Evolutionary conservation across 768 basidiomycete species (phyloP), one percentile per base, ranked within the genome.

Genomic region (Hysterangium stoloniferum): DNA sequence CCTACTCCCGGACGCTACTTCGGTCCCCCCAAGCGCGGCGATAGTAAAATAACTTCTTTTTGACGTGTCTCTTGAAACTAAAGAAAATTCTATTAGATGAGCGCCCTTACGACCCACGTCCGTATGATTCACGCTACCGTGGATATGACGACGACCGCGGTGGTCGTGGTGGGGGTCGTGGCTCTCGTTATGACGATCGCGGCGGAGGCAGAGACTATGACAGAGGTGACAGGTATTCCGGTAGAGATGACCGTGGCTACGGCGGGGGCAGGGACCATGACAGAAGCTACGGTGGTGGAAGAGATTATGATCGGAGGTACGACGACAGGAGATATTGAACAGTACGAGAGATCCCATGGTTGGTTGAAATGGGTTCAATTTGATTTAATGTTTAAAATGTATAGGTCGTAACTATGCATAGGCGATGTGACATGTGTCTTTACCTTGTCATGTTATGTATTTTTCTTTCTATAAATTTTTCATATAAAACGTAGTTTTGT

Each of bases 1-100:
- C 87, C 95, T 2, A 99, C 95, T 5, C 95, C 95, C 3, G 95
- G 95, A 24, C 72, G 86, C 47, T 99, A 99, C 76, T 90, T 88
- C 55, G 94, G 92, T 0, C 90, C 92, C 41, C 89, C 92, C 37
- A 92, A 94, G 70, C 77, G 87, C 33, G 68, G 71, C 53, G 82
- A 84, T 54, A 65, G 84, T 83, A 58, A 52, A 76, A 66, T 31
- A 24, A 57, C 51, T 22, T 37, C 24, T 24, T 15, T 56, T 33
- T 51, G 15, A 45, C 11, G 24, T 37, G 11, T 20, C 32, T 28
- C 24, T 24, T 12, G 17, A 48, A n/a, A 24, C 37, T 48, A 36
- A 48, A 12, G 13, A 6, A 20, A 20, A 8, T 33, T 19, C 33
- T 37, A 12, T 42, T 37, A 82, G 90, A 77, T 56, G 88, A 92